Evolutionary conservation across 257 asterid genomes (phyloP), one percentile per base, ranked within the genome.

Genomic region (Eucommia ulmoides): DNA sequence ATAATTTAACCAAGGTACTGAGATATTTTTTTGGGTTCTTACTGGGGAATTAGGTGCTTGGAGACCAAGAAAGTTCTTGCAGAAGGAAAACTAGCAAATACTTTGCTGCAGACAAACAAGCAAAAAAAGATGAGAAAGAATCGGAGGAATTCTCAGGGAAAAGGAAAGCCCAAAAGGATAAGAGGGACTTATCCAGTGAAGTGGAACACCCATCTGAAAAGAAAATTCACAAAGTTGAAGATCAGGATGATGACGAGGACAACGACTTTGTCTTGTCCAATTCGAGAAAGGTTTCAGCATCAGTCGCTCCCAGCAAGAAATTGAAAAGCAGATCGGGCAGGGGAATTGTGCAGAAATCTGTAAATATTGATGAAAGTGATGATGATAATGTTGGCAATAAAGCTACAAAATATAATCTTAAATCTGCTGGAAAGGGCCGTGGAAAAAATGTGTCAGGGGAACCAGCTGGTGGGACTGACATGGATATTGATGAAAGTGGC

Each of bases 21-120:
- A 5, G 12, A 29, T 29, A 12, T 23, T 29, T 26, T 58, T 22
- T 6, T 49, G 18, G 23, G 22, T 48, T 3, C 55, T 11, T 58
- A 9, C 51, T 48, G 57, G 29, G 49, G 50, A 41, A 55, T 52
- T 20, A 82, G 95, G 76, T 38, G 35, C 81, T 70, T 55, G 85
- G 69, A 60, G 74, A 67, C 56, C 80, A 74, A 52, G 94, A 80
- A 69, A 72, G 76, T 66, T 50, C 82, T 14, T 69, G 83, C 52
- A 72, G 98, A 61, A 75, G 78, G 83, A 91, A 83, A 78, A 86
- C 94, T 23, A 91, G 98, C 63, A 91, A 86, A 74, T 91, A 85
- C 67, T 91, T 91, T 72, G 70, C 76, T 45, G 65, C 77, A 47
- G 79, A 78, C 23, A 74, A 56, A 33, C 72, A 66, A 48, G 64